phyloP scores from a whole-genome alignment of 331 rosid species.

The Malus hybrid region DNA sequence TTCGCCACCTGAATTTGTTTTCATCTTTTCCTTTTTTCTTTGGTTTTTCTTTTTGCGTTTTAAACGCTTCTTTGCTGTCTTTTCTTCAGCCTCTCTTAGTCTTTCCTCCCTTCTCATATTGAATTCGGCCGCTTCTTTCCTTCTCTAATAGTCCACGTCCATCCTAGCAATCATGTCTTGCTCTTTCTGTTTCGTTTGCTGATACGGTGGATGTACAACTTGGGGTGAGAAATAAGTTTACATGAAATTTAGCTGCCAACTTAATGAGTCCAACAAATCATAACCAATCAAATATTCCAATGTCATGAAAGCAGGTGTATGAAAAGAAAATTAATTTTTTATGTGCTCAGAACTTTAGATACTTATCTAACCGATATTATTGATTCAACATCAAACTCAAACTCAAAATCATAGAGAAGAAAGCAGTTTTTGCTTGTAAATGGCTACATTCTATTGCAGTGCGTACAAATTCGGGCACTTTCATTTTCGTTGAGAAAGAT shows the following conservation, averaged over 20 bases:
- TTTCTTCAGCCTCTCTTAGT: constrained; percentile 73
- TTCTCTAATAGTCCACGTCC: constrained; percentile 74
- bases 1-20: constrained; percentile 34
- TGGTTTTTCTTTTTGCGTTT: constrained; percentile 88
- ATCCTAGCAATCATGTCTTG: constrained; percentile 90
- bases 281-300: background rate
- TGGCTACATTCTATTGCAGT: background rate
- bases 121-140: constrained; percentile 76
- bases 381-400: background rate
- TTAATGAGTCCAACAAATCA: background rate
- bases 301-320: background rate
- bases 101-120: constrained; percentile 78
- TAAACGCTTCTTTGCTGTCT: constrained; percentile 71
- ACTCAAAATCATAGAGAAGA: background rate
- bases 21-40: constrained; percentile 60
- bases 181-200: constrained; percentile 93
- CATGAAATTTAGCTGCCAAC: background rate
- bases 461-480: background rate
- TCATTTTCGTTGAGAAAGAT: background rate
- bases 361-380: background rate
- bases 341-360: background rate
- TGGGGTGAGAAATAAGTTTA: background rate
- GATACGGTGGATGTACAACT: constrained; percentile 51
- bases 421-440: background rate
- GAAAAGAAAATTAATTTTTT: background rate